Evolutionary conservation across 495 filamentous ascomycete genomes (phyloP), one percentile per base, ranked within the genome.

Genomic region (Penicillium bialowiezense): DNA sequence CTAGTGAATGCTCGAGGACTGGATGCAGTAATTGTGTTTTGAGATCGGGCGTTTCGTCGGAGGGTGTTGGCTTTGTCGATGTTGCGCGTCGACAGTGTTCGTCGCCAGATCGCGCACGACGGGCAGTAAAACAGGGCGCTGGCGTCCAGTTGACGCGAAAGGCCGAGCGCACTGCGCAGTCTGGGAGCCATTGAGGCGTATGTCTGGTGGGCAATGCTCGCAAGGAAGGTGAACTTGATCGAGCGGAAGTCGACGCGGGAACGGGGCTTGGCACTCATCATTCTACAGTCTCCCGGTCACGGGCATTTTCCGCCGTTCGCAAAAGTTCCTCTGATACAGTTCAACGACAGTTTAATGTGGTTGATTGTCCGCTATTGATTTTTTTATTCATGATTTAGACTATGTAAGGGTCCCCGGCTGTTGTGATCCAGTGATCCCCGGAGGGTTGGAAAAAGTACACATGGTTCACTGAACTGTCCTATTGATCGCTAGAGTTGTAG

Each of bases 131-230:
- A 65, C 20, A 64, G 54, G 23, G 59, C 40, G 6, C 45, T 48
- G 12, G 38, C 53, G 17, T 60, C 62, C 39, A 55, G 39, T 9
- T 56, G 50, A 39, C 54, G 67, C 59, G 57, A 57, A 26, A 74
- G 57, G 65, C 68, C 68, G 48, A 74, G 61, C 59, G 67, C 56
- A 48, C 61, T 64, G 57, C 71, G 68, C 39, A 73, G 41, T 67
- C 65, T 71, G 29, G 64, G 59, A 47, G 71, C 69, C 71, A 74
- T 74, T 68, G 57, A 43, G 37, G 45, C 19, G 41, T 50, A 34
- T 43, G 38, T 50, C 31, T 20, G 54, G 37, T 39, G 46, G 42
- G 43, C 46, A 35, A 40, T 52, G 34, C 31, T 46, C 50, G 38
- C 37, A 14, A 47, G 29, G 17, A 19, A 41, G 45, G 43, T 46